These are phyloP conservation scores for Casuarina cunninghamiana DNA, from an alignment of 306 rosid species.

Conservation along the genomic window DNA sequence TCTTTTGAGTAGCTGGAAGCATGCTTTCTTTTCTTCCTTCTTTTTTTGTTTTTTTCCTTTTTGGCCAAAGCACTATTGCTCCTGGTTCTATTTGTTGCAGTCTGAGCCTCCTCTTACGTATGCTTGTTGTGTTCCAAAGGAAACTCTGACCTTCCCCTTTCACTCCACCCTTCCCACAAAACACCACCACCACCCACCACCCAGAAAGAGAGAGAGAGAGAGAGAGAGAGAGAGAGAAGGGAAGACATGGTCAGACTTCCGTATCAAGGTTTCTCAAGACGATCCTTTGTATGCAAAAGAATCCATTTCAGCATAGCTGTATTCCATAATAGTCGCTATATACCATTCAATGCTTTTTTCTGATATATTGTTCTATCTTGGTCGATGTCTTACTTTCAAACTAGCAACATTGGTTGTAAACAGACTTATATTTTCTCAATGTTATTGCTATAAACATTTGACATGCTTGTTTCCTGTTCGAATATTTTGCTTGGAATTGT, in stretches of 20 bases:
- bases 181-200: no score
- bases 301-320: not conserved
- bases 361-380: not conserved
- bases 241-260: not conserved
- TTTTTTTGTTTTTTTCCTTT: no score
- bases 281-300: not conserved
- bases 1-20: slow-evolving; percentile 12
- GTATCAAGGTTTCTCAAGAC: not conserved
- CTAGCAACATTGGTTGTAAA: not conserved
- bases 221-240: not conserved
- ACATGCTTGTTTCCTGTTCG: not conserved
- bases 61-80: not conserved
- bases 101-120: not conserved
- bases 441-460: not conserved
- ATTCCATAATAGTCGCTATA: not conserved
- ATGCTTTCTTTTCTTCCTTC: not conserved
- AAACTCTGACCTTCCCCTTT: not conserved
- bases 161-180: not conserved
- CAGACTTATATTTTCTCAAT: not conserved
- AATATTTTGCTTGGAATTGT: not conserved
- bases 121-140: not conserved
- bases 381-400: not conserved
- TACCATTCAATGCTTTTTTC: not conserved
- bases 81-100: not conserved
- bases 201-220: no score